Evolutionary conservation across 768 basidiomycete genomes (phyloP), one percentile per base, ranked within the genome.

Genomic region (Tylopilus sp.): DNA sequence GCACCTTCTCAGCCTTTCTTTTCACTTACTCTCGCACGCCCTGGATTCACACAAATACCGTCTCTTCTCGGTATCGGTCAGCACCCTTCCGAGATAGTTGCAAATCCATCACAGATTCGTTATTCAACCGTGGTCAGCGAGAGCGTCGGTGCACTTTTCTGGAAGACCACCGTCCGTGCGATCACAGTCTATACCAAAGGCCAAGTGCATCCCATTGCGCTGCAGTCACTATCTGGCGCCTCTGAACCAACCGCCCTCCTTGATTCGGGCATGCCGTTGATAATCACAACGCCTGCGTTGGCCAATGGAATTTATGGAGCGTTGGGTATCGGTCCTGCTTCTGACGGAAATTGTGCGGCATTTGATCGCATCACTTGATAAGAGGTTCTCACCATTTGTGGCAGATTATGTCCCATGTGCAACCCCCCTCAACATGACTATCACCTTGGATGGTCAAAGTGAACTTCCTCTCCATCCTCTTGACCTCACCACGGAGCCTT

Each of bases 291-390:
- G 0, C 69, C 73, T 5, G 48, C 60, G 4, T 74, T 92, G 19
- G 86, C 89, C 16, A 85, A 92, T 58, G 88, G 76, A 7, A 86
- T 91, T 19, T 92, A 91, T 53, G 89, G 89, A 10, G 85, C 88
- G 4, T 70, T 89, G 48, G 86, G 83, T 1, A 72, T 90, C 25
- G 60, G 66, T 21, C 85, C 87, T 9, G 78, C 72, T 0, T 51
- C 71, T 2, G 84, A 88, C 56, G 85, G 87, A 19, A 74, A 78
- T 45, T 88, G 89, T 89, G 58, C 55, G 86, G 72, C 16, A 5
- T 3, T 26, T 49, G 41, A 34, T 55, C 46, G 34, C 25, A 11
- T 1, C 0, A 22, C 4, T 19, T 21, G 34, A 29, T 30, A 24
- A 12, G 28, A 50, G 40, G 21, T 63, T 68, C n/a, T 63, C 53